Percentiles rank a stretch among this genome's conserved stretches.
phyloP scores from a whole-genome alignment of 768 basidiomycete genomes.

The Kwoniella sp. region DNA sequence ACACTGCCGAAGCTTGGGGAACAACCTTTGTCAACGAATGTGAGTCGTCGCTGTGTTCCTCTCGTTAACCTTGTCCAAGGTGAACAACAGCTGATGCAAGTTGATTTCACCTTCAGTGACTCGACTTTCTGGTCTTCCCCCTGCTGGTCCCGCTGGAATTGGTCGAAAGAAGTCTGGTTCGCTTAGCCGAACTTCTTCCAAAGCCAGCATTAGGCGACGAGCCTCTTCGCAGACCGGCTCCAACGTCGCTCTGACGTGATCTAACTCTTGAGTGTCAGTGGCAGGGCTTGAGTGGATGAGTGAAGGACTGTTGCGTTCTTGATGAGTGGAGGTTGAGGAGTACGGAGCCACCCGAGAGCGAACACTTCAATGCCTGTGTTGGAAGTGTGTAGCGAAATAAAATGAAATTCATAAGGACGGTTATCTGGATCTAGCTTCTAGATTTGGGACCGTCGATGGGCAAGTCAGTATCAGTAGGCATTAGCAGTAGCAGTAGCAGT shows the following conservation, averaged over 20 bases:
- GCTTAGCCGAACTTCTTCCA: slow-evolving; percentile 36
- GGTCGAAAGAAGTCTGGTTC: slow-evolving; percentile 38
- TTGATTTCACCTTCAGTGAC: slow-evolving; percentile 26
- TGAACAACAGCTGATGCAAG: neutral
- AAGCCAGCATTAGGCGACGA: slow-evolving; percentile 36
- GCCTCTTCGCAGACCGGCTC: slow-evolving; percentile 5
- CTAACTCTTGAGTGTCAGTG: no score
- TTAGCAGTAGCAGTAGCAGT: no score
- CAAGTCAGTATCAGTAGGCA: no score
- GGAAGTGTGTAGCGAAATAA: no score
- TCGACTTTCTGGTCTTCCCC: slow-evolving; percentile 37
- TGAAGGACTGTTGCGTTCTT: no score
- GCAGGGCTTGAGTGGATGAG: no score
- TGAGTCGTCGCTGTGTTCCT: slow-evolving; percentile 27
- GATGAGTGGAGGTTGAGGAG: no score
- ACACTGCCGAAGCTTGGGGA: slow-evolving; percentile 56
- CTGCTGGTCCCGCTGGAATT: slow-evolving; percentile 35
- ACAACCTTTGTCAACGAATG: slow-evolving; percentile 53
- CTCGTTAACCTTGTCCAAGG: neutral
- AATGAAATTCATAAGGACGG: no score
- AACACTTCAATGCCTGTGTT: no score
- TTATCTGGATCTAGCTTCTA: no score
- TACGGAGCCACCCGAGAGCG: no score
- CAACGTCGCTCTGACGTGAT: slow-evolving; percentile 1
- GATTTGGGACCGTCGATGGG: no score